phyloP scores from a whole-genome alignment of 805 yeast species.

The Clavispora asparagi region DNA sequence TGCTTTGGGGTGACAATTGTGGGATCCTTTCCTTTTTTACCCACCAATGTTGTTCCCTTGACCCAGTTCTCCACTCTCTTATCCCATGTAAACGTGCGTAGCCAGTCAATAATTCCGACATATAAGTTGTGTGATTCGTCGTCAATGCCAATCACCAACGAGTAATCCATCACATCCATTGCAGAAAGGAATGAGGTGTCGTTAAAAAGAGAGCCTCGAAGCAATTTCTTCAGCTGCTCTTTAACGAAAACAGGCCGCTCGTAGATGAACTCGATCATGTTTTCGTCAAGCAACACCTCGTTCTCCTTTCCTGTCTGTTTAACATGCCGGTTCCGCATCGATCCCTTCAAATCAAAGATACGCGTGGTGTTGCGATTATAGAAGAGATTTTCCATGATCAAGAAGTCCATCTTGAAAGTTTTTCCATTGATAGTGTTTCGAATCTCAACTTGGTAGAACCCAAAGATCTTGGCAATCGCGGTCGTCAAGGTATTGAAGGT shows the following conservation, averaged over 20 bases:
- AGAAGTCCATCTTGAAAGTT: constrained; percentile 78
- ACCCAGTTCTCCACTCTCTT: constrained; percentile 98
- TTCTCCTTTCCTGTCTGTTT: constrained; percentile 93
- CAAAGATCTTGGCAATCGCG: constrained; percentile 89
- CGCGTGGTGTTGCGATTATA: constrained; percentile 76
- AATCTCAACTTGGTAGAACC: constrained; percentile 90
- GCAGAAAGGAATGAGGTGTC: constrained; percentile 91
- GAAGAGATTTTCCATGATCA: constrained; percentile 94
- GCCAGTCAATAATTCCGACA: constrained; percentile 92
- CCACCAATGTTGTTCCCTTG: constrained; percentile 83
- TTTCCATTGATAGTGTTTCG: constrained; percentile 73
- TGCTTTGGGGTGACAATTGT: constrained; percentile 97
- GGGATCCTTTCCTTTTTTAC: constrained; percentile 85
- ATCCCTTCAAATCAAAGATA: constrained; percentile 93
- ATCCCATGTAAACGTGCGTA: constrained; percentile 97
- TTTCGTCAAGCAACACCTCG: constrained; percentile 91
- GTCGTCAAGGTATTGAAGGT: constrained; percentile 93
- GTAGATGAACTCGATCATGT: constrained; percentile 96
- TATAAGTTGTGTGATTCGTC: constrained; percentile 58
- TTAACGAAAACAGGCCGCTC: constrained; percentile 93
- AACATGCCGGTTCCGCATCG: constrained; percentile 96
- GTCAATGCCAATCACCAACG: constrained; percentile 90
- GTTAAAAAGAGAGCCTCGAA: constrained; percentile 89
- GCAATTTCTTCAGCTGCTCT: constrained; percentile 80
- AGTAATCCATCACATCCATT: constrained; percentile 98